Conservation (phyloP, 768 basidiomycete species). For the Tylopilus subfusipes region DNA sequence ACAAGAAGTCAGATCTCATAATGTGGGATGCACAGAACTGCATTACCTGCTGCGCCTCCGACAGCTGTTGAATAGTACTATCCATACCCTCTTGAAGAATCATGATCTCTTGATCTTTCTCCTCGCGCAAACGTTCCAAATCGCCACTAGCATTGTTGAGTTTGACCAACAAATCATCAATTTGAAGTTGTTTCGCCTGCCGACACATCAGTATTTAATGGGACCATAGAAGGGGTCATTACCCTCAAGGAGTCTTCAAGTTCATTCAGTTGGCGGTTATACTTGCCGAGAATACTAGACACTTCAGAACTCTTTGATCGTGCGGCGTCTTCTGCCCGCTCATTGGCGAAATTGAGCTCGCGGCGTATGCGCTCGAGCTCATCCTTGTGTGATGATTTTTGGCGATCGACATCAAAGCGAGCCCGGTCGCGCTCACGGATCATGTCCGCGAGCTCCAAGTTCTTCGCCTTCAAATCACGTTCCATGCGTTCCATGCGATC, state of each 20-base stretch:
- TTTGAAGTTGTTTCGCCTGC: slow-evolving; percentile 93
- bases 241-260: slow-evolving; percentile 95
- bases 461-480: slow-evolving; percentile 96
- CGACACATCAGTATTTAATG: slow-evolving; percentile 13
- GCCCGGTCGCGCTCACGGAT: slow-evolving; percentile 95
- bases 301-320: slow-evolving; percentile 93
- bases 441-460: slow-evolving; percentile 97
- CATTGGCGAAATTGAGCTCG: slow-evolving; percentile 92
- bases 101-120: slow-evolving; percentile 95
- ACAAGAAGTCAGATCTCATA: slow-evolving; percentile 2
- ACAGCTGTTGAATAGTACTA: slow-evolving; percentile 80
- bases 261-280: slow-evolving; percentile 93
- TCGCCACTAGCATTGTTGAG: slow-evolving; percentile 73
- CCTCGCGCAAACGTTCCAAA: slow-evolving; percentile 79
- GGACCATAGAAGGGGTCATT: slow-evolving; percentile 23
- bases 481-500: slow-evolving; percentile 99
- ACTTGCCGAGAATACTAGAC: slow-evolving; percentile 81
- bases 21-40: not conserved
- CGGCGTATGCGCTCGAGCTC: slow-evolving; percentile 89
- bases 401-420: slow-evolving; percentile 89
- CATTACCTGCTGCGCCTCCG: slow-evolving; percentile 78
- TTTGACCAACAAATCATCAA: slow-evolving; percentile 86
- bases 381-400: slow-evolving; percentile 93
- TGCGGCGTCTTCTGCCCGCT: slow-evolving; percentile 93
- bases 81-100: slow-evolving; percentile 97